Conservation (phyloP, 2,329 filamentous ascomycete species). For the Capronia coronata region DNA sequence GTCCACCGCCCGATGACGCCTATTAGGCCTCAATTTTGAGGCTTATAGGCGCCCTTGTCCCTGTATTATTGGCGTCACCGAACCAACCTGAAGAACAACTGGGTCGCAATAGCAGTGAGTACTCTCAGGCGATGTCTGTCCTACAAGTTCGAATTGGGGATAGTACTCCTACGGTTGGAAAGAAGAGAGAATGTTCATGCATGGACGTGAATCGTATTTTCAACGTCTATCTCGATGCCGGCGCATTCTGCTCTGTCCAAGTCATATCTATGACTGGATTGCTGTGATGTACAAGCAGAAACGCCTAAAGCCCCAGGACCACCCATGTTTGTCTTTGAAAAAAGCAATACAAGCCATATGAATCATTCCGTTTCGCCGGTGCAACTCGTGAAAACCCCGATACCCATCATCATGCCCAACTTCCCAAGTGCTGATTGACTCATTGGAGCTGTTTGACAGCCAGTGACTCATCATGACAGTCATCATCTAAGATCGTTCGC, state of each 20-base stretch:
- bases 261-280: conserved; percentile 23
- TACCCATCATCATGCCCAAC: conserved; percentile 19
- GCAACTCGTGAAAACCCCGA: conserved; percentile 25
- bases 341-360: conserved; percentile 25
- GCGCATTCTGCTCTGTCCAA: conserved; percentile 20
- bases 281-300: conserved; percentile 26
- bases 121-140: no score
- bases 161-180: not conserved
- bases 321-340: conserved; percentile 14
- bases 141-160: not conserved
- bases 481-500: conserved; percentile 69
- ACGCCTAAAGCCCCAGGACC: conserved; percentile 22
- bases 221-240: conserved; percentile 22
- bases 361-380: conserved; percentile 25
- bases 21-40: not conserved
- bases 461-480: conserved; percentile 2
- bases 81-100: no score
- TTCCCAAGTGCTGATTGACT: conserved; percentile 15
- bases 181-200: conserved; percentile 2
- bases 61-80: no score
- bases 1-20: conserved; percentile 11
- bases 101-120: no score
- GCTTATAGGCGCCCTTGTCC: no score
- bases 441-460: conserved; percentile 12
- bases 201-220: conserved; percentile 22